Base-by-base conservation (phyloP, 257 asterid species). In the Scutellaria baicalensis region DNA sequence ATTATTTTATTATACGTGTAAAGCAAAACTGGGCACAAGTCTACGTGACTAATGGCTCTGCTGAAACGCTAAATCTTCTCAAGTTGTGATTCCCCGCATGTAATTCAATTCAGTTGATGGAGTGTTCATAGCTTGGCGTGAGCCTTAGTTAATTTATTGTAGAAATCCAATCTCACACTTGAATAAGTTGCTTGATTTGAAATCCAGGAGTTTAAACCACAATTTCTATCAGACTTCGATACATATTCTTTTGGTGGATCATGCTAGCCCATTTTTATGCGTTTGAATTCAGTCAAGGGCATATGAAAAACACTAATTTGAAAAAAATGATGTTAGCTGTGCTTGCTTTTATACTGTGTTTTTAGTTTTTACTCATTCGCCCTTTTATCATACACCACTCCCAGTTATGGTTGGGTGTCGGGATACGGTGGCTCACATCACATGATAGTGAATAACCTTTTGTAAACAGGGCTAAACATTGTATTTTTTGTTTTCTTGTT, bases 41-140 rank as follows among this genome's bases (percentile, higher is more conserved):
- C 49, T n/a, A 14, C 17, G 13, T 61, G 57, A 17, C 57, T 45
- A 35, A 48, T 45, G 44, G 47, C 59, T 50, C n/a, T 44, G 59
- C 61, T 55, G 35, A 45, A 72, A n/a, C 58, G 31, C 20, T 18
- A 6, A 58, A 44, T 57, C 57, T 63, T 59, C 18, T 20, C 54
- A n/a, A 55, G 0, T 38, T 13, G 6, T 39, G 80, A 14, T 70
- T 70, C 6, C 65, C 48, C 58, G 59, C 38, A 72, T 38, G 65
- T 9, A 43, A 64, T 63, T 9, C 52, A 64, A 54, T 44, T 55
- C 73, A 44, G 31, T 61, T 49, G 70, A 60, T 14, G 3, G 40
- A 40, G 65, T 52, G 39, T 57, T 64, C 39, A 11, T 43, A 39
- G 23, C 13, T 66, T 59, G 54, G 57, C 44, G 59, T 59, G 35